Conservation (phyloP, 441 rosid species). For the Heliophila coronopifolia region DNA sequence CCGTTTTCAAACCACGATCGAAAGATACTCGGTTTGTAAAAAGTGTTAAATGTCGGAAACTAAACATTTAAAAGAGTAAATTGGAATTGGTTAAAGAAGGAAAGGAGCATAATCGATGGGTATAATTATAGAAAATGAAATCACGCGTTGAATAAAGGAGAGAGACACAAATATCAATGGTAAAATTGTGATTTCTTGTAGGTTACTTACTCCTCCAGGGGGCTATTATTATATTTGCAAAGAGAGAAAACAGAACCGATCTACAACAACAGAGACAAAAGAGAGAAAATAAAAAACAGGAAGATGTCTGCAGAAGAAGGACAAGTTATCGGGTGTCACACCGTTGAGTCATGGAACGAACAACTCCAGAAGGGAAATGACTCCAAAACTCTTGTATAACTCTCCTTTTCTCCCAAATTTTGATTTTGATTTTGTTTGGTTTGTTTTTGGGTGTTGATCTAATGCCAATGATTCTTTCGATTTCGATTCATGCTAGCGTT, state of each 20-base stretch:
- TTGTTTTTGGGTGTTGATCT: too few relatives aligned
- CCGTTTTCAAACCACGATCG: too few relatives aligned
- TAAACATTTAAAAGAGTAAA: not conserved
- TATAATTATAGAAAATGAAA: slow-evolving; percentile 18
- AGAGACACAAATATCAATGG: slow-evolving; percentile 11
- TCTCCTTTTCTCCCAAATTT: not conserved
- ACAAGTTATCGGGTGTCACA: slow-evolving; percentile 69
- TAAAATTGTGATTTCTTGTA: slow-evolving; percentile 17
- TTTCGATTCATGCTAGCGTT: not conserved
- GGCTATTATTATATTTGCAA: not conserved
- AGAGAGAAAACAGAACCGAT: not conserved
- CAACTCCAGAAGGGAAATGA: slow-evolving; percentile 55
- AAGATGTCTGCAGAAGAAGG: slow-evolving; percentile 62
- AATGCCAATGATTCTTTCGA: not conserved
- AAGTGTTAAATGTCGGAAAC: not conserved
- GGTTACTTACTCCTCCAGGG: slow-evolving; percentile 1
- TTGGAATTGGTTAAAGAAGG: slow-evolving; percentile 5
- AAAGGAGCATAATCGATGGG: slow-evolving; percentile 5
- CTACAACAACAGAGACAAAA: not conserved
- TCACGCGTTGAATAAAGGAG: slow-evolving; percentile 24
- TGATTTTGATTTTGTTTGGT: slow-evolving; percentile 2
- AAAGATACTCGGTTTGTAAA: too few relatives aligned
- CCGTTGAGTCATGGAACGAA: slow-evolving; percentile 54
- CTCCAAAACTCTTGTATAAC: slow-evolving; percentile 59
- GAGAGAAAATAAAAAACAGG: not conserved